Evolutionary conservation across 345 rosid genomes (phyloP), one percentile per base, ranked within the genome.

Genomic region (Passiflora organensis): DNA sequence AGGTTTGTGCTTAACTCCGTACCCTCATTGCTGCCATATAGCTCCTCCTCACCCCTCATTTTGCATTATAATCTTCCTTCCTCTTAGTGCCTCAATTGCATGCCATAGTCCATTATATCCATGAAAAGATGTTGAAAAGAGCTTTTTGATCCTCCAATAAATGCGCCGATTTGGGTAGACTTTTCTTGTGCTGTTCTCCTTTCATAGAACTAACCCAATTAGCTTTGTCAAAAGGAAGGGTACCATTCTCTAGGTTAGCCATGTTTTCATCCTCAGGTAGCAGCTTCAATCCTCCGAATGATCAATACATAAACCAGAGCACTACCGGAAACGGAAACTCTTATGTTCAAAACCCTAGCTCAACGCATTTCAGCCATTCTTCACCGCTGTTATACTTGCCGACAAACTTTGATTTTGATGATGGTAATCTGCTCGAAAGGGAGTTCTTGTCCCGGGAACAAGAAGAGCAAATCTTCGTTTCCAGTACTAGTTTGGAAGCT

Each of bases 321-420:
- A 55, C 45, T 17, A 20, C 43, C 6, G 64, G 17, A 20, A 58
- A 28, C 6, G 64, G 17, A 20, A 58, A 28, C 53, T 25, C 58
- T 17, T 53, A 58, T 5, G 59, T 43, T 11, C 32, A 65, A 60
- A 58, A 58, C 72, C 65, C 67, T 24, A 60, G 32, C 50, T 43
- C 51, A 10, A 58, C 16, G 19, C 39, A 46, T 22, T 43, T 48
- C 17, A 6, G 32, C 23, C 47, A 44, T 8, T 56, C 69, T 47
- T 59, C 70, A 34, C 64, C 68, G 5, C 70, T 70, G 48, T 21
- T 55, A 23, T 32, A 58, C 39, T 77, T 75, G 3, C 34, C 55
- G 63, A 43, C 55, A 69, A 32, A 64, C 66, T 20, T 59, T 51
- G 60, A 47, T 39, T 14, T 10, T 10, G 43, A 39, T 5, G n/a